Conservation (phyloP, 2,329 filamentous ascomycete genomes). For the Alternaria incomplexa region DNA sequence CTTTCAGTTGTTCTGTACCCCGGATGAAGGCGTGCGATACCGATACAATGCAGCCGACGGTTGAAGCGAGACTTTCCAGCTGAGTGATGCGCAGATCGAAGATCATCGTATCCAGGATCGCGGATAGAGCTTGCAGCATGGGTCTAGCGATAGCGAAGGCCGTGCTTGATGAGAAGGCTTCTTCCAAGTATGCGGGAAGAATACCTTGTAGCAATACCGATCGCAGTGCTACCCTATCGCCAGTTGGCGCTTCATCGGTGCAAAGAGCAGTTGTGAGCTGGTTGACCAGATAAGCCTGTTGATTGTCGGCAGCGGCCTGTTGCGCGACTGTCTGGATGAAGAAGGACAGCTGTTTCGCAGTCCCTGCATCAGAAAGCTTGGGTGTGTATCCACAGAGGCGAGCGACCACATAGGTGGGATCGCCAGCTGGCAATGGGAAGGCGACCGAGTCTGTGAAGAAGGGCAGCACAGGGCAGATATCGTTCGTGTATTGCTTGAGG, state of each 20-base stretch:
- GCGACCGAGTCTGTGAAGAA: constrained; percentile 67
- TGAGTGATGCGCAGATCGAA: constrained; percentile 55
- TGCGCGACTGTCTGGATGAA: constrained; percentile 67
- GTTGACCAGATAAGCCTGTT: constrained; percentile 62
- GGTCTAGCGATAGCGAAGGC: constrained; percentile 62
- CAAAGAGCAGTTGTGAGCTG: constrained; percentile 61
- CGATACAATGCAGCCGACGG: constrained; percentile 45
- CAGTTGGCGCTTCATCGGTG: constrained; percentile 51
- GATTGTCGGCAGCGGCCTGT: constrained; percentile 63
- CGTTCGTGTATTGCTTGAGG: constrained; percentile 65
- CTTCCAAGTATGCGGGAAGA: constrained; percentile 63
- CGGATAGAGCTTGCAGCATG: constrained; percentile 56
- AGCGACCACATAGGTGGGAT: constrained; percentile 68
- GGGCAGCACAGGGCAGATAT: constrained; percentile 62
- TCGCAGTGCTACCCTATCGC: constrained; percentile 55
- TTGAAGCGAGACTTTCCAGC: constrained; percentile 44
- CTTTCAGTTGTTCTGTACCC: constrained; percentile 47
- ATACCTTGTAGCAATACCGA: constrained; percentile 60
- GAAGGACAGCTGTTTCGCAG: constrained; percentile 61
- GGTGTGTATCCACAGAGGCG: constrained; percentile 65
- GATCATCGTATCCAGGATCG: constrained; percentile 53
- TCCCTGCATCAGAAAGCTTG: constrained; percentile 57
- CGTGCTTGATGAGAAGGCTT: constrained; percentile 51
- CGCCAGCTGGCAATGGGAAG: constrained; percentile 65
- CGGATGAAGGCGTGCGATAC: constrained; percentile 49